Conservation (phyloP, 2,329 filamentous ascomycete species). For the Orbilia brochopaga region DNA sequence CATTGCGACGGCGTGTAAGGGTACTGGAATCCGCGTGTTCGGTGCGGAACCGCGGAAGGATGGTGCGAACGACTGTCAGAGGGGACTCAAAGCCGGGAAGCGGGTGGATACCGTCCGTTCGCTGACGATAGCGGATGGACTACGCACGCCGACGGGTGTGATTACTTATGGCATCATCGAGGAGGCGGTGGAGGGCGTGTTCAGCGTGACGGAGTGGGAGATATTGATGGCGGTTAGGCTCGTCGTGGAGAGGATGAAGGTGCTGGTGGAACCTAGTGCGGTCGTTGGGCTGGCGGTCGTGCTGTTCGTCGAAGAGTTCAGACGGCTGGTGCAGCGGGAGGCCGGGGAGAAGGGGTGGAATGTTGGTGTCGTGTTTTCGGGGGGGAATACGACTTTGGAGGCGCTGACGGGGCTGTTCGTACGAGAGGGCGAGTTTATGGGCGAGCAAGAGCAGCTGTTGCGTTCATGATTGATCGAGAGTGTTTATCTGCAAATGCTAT, state of each 20-base stretch:
- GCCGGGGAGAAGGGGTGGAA: slow-evolving; percentile 75
- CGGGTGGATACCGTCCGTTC: slow-evolving; percentile 70
- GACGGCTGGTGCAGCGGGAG: slow-evolving; percentile 67
- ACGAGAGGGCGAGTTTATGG: slow-evolving; percentile 37
- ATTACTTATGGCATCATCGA: slow-evolving; percentile 55
- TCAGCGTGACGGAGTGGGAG: slow-evolving; percentile 78
- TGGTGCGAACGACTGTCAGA: slow-evolving; percentile 80
- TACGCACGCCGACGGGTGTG: slow-evolving; percentile 74
- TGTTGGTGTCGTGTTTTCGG: slow-evolving; percentile 55
- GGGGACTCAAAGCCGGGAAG: slow-evolving; percentile 69
- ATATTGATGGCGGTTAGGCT: slow-evolving; percentile 78
- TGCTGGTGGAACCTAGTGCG: slow-evolving; percentile 86
- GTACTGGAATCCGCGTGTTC: slow-evolving; percentile 77
- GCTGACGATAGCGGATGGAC: slow-evolving; percentile 84
- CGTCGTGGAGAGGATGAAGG: slow-evolving; percentile 85
- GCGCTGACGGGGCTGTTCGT: slow-evolving; percentile 53
- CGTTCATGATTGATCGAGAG: neutral
- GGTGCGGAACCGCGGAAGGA: slow-evolving; percentile 83
- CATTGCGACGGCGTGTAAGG: slow-evolving; percentile 75
- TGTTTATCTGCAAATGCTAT: too few relatives aligned
- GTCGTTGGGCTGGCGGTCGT: slow-evolving; percentile 83
- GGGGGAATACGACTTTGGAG: slow-evolving; percentile 55
- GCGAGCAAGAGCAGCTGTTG: slow-evolving; percentile 26
- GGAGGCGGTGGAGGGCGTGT: slow-evolving; percentile 72
- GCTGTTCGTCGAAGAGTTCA: slow-evolving; percentile 84